Evolutionary conservation across 2,329 filamentous ascomycete species (phyloP).

Genomic region (Penicillium sp.): DNA sequence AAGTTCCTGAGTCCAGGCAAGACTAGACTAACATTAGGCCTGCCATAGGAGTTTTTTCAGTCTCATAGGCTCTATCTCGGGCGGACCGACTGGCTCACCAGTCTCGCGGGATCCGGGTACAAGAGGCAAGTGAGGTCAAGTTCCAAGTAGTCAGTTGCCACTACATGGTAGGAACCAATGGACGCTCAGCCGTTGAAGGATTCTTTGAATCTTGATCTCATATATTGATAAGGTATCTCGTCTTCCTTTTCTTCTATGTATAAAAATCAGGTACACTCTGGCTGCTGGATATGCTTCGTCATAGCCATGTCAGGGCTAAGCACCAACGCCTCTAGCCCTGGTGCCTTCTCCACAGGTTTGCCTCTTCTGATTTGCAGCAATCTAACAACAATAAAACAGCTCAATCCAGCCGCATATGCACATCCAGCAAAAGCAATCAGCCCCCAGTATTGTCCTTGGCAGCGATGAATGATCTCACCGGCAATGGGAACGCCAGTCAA

Average conservation of each 20-base stretch:
- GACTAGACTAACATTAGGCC: not conserved
- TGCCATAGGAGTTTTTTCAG: not conserved
- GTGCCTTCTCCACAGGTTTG: not conserved
- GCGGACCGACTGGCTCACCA: not conserved
- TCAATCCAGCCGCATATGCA: conserved; percentile 16
- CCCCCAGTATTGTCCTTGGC: conserved; percentile 29
- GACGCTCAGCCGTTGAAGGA: too few relatives aligned
- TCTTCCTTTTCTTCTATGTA: too few relatives aligned
- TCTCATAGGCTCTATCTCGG: not conserved
- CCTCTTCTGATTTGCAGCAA: conserved; percentile 7
- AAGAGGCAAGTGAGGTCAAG: not conserved
- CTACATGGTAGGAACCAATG: not conserved
- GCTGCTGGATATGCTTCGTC: not conserved
- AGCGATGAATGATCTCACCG: conserved; percentile 29
- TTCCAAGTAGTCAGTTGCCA: not conserved
- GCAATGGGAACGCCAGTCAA: conserved; percentile 29
- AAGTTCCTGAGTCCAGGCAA: not conserved
- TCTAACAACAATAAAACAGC: conserved; percentile 13
- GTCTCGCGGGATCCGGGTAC: too few relatives aligned
- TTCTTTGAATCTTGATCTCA: too few relatives aligned
- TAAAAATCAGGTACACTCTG: not conserved
- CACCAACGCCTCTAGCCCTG: not conserved
- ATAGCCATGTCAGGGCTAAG: conserved; percentile 9
- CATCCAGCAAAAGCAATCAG: conserved; percentile 21
- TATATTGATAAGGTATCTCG: too few relatives aligned